A percentile compares a stretch with the other conserved stretches of the same genome.
phyloP scores from a whole-genome alignment of 306 rosid genomes.

The Begonia loranthoides region DNA sequence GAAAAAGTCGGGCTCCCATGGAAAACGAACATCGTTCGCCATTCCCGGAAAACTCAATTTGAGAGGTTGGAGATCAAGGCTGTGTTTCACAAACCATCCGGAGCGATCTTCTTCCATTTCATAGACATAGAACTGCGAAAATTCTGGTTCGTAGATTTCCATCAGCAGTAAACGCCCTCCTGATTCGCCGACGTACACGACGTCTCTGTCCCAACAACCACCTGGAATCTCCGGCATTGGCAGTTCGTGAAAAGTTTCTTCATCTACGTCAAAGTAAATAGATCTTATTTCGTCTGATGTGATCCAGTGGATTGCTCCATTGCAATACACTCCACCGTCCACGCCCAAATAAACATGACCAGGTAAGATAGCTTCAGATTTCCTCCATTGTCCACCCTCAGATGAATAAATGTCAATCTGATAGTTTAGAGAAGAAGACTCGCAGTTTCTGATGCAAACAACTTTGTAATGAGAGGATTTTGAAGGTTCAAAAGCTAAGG shows the following conservation, averaged over 20 bases:
- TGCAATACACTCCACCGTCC: constrained; percentile 26
- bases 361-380: neutral
- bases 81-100: constrained; percentile 11
- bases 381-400: constrained; percentile 15
- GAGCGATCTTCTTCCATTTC: constrained; percentile 10
- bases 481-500: constrained; percentile 19
- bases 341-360: constrained; percentile 9
- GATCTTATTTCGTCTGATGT: constrained; percentile 1
- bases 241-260: constrained; percentile 10
- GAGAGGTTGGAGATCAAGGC: constrained; percentile 3
- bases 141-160: neutral
- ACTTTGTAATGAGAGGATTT: constrained; percentile 14
- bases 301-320: constrained; percentile 20
- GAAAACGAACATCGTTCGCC: neutral
- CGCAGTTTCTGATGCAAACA: constrained; percentile 7
- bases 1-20: neutral
- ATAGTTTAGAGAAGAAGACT: neutral
- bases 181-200: constrained; percentile 5
- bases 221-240: constrained; percentile 4
- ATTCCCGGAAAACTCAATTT: constrained; percentile 2
- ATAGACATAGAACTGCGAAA: neutral
- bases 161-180: constrained; percentile 6
- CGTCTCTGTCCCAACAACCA: constrained; percentile 1
- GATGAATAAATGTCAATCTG: constrained; percentile 22
- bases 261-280: constrained; percentile 7